Conservation (phyloP, 225 moss, liverwort and hornwort genomes). For the Ulota crispa region DNA sequence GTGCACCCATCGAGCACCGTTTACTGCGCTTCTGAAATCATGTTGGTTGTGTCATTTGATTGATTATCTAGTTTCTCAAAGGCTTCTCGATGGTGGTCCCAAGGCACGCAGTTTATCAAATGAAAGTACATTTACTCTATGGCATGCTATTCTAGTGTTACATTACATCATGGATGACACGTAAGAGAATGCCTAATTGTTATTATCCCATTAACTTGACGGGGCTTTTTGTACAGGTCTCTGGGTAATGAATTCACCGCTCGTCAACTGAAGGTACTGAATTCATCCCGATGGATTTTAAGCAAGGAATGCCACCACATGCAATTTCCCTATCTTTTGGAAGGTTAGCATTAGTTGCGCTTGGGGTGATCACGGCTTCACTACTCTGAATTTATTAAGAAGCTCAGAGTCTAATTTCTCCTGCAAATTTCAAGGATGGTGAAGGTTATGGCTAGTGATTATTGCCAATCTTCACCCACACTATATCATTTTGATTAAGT, state of each 20-base stretch:
- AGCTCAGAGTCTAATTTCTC: not conserved
- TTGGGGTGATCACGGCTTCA: not conserved
- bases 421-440: not conserved
- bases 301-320: not conserved
- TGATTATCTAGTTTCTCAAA: not conserved
- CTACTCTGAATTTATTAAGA: not conserved
- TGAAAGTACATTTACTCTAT: not conserved
- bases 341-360: not conserved
- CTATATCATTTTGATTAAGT: not conserved
- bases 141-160: not conserved
- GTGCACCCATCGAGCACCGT: not conserved
- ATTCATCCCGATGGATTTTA: not conserved
- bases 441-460: not conserved
- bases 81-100: not conserved
- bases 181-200: not conserved
- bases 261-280: not conserved
- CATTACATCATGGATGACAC: not conserved
- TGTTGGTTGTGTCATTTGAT: not conserved
- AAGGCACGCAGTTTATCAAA: not conserved
- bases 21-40: not conserved
- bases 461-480: not conserved
- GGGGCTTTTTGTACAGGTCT: not conserved
- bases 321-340: not conserved
- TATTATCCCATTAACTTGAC: not conserved
- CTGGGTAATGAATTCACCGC: not conserved